Conservation (phyloP, 2,329 filamentous ascomycete species). For the Ploettnerulaceae sp. region DNA sequence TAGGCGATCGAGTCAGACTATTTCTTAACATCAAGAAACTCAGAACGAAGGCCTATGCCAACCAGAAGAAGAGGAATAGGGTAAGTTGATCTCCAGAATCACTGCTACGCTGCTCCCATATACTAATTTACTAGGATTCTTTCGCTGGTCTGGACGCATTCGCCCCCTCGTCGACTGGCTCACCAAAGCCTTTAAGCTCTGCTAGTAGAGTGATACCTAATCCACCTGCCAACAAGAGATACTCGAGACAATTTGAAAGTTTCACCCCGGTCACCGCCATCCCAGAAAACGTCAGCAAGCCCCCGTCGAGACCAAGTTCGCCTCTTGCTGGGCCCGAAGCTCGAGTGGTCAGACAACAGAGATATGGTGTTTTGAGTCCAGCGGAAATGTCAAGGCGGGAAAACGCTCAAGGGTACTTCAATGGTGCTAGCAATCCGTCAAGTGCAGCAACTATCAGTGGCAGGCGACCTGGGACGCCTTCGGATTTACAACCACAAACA, state of each 20-base stretch:
- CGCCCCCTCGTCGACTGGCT: slow-evolving; percentile 58
- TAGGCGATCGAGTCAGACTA: slow-evolving; percentile 90
- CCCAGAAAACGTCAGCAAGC: slow-evolving; percentile 43
- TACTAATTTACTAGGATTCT: slow-evolving; percentile 60
- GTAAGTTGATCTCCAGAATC: slow-evolving; percentile 45
- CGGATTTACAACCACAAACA: slow-evolving; percentile 52
- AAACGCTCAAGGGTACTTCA: slow-evolving; percentile 47
- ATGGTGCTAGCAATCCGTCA: slow-evolving; percentile 43
- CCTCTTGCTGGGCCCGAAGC: slow-evolving; percentile 42
- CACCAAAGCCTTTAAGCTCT: slow-evolving; percentile 57
- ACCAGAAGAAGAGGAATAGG: slow-evolving; percentile 78
- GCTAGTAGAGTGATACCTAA: slow-evolving; percentile 42
- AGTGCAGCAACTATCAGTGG: slow-evolving; percentile 48
- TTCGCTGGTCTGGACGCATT: slow-evolving; percentile 71
- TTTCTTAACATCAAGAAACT: slow-evolving; percentile 82
- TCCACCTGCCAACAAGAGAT: slow-evolving; percentile 53
- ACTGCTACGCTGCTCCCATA: background rate
- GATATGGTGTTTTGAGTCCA: slow-evolving; percentile 57
- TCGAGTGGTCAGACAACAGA: slow-evolving; percentile 36
- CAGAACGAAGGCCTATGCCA: slow-evolving; percentile 69
- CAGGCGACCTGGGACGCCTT: slow-evolving; percentile 55
- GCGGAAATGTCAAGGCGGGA: slow-evolving; percentile 49
- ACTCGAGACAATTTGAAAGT: slow-evolving; percentile 55
- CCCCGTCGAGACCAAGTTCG: slow-evolving; percentile 64
- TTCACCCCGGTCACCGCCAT: slow-evolving; percentile 28